Base-by-base conservation (phyloP, 1,139 yeast genomes). In the Suhomyces ambrosiae region DNA sequence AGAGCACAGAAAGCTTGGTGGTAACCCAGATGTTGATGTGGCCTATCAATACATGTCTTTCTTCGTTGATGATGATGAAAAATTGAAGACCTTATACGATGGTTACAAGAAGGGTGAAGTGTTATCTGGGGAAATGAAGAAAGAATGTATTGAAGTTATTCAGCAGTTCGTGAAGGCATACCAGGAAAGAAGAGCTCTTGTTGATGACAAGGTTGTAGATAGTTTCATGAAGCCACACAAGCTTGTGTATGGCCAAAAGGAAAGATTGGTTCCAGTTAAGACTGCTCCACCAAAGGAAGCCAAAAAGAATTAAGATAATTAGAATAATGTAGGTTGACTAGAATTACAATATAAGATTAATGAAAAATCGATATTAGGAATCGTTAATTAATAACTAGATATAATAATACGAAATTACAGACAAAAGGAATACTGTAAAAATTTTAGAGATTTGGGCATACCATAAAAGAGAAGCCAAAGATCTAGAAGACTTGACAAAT, bases 1-100 rank as follows among this genome's bases (percentile, higher is more conserved):
- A 62, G 95, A 88, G 54, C 99, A 94, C 65, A 80, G 95, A 61
- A 71, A 73, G 58, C 68, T 71, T 37, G 99, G 99, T 37, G 99
- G 98, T 54, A 75, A 92, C 60, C 95, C 96, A 32, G 97, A 92
- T 48, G 84, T 90, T 25, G 99, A 94, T 63, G 97, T 94, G 38
- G 88, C 98, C 2, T 94, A 71, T 69, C 97, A 90, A 67, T 94
- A 94, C 63, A 68, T 94, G 53, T 79, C 90, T 8, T 92, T 92
- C 70, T 89, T 94, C 71, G 69, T 80, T 41, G 85, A 88, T 48
- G 97, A 90, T 58, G 98, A 94, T 58, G 92, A 72, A 26, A 80
- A 85, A 56, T 74, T 94, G 54, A 74, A 71, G 37, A 63, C 72
- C 35, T 71, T 85, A 51, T 79, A 81, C 45, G 74, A 76, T 27